Conservation (phyloP, 305 asterid genomes). For the Salvia sclarea region DNA sequence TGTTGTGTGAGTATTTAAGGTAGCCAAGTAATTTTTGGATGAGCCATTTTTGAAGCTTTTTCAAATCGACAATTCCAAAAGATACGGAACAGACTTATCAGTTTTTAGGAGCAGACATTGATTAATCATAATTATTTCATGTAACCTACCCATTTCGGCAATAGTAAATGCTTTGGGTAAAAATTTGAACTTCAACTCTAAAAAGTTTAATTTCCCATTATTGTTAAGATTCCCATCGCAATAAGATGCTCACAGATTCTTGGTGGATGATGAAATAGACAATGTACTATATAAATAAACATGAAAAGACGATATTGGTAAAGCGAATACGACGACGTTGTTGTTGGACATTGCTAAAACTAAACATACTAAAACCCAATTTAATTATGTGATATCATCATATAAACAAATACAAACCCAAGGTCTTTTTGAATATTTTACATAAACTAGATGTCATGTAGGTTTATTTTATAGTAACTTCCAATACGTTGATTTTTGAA, state of each 20-base stretch:
- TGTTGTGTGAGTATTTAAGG: conserved; percentile 6
- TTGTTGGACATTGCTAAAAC: too few relatives aligned
- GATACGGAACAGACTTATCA: not conserved
- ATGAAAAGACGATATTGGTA: too few relatives aligned
- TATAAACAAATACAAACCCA: too few relatives aligned
- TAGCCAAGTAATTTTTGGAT: not conserved
- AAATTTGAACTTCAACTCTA: not conserved
- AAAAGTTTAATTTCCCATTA: not conserved
- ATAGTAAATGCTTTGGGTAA: not conserved
- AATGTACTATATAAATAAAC: not conserved
- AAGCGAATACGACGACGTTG: too few relatives aligned
- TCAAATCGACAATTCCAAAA: not conserved
- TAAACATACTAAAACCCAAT: too few relatives aligned
- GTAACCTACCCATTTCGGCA: not conserved
- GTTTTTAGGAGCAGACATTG: not conserved
- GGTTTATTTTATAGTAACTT: too few relatives aligned
- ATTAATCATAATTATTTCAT: not conserved
- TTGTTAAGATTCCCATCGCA: not conserved
- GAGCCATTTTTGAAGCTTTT: not conserved
- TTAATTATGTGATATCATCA: too few relatives aligned
- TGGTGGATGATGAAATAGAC: not conserved
- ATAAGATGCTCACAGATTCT: not conserved
- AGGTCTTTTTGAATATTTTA: too few relatives aligned
- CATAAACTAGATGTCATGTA: too few relatives aligned
- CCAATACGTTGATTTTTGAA: too few relatives aligned